Base-by-base conservation (phyloP, 1,284 basidiomycete species). In the Papiliotrema fonsecae region DNA sequence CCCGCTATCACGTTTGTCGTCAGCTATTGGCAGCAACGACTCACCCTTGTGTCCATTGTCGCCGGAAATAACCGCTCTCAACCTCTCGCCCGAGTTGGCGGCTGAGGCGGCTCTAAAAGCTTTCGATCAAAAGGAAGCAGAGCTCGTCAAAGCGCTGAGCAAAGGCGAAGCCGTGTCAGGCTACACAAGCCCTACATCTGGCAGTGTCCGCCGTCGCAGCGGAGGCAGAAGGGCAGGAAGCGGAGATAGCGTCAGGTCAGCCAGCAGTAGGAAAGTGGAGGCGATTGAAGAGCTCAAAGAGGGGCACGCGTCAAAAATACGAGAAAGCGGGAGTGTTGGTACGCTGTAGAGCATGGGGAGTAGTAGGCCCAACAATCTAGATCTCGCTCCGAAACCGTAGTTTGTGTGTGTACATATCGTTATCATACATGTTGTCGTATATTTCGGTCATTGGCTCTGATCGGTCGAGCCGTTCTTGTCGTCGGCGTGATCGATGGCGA, bases 81-180 rank as follows among this genome's bases (percentile, higher is more conserved):
- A 24, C 30, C 24, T 42, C 25, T 50, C 39, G 41, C 54, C 44
- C 28, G 54, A 36, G 34, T 35, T 36, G 42, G 51, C 39, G 18
- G 41, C 31, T 22, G n/a, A 38, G 22, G 57, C 36, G 41, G 64
- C 61, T 0, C 42, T 72, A 16, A 57, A 51, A 37, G 67, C 54
- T 0, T 69, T 62, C 42, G 66, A 70, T 37, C 49, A 57, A 22
- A 45, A 58, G 5, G 64, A 72, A 51, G 46, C 50, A 11, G 55
- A 64, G 41, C 53, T 60, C 40, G 58, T 55, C 5, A 53, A 57
- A 19, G 52, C 52, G 11, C 42, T 69, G 10, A 49, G 58, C 5
- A 56, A 57, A 35, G 68, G 67, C 10, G 60, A 54, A 44, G 53
- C 44, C 6, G 47, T 52, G 30, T 43, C 47, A 6, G 46, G 47